Base-by-base conservation (phyloP, 306 rosid species). In the Ormosia emarginata region DNA sequence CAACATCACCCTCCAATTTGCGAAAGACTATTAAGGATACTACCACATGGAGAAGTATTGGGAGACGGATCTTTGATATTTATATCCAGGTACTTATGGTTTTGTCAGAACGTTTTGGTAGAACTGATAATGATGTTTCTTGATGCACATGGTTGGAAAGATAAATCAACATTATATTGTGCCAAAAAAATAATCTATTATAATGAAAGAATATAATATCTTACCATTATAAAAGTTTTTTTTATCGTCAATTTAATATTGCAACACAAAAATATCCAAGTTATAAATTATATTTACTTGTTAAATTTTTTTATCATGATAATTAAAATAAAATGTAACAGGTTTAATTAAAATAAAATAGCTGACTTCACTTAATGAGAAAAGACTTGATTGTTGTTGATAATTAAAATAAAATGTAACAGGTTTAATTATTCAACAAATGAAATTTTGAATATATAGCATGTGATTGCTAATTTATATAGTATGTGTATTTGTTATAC, bases 21-120 rank as follows among this genome's bases (percentile, higher is more conserved):
- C 90, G 95, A 94, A 85, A 85, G 71, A 34, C 78, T 77, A 72
- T 90, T 69, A 47, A 10, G 11, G 78, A 89, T 66, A 1, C 83
- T 67, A 6, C 82, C 58, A 33, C 41, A 1, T 92, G 98, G 98
- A 56, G 17, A 88, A 90, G 98, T 74, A 87, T 82, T 3, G 98
- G 95, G 39, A 90, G 86, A 77, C 90, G 93, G 2, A 82, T 92
- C 10, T 94, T 94, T 83, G 91, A 94, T 71, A 78, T 94, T 78
- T 90, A 92, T 83, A 86, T 92, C 68, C 95, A 94, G 95, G 97
- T 94, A 46, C 44, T 33, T 71, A 4, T 43, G 24, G 24, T 24
- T 24, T 24, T 24, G 24, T 24, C 24, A 24, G 1, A 24, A 24
- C 24, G 24, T 24, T 24, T 24, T 24, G 24, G 1, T 24, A 24